Percentiles rank a stretch among this genome's conserved stretches.
Evolutionary conservation across 805 yeast species (phyloP).

Genomic region (Dipodascus geniculatus): DNA sequence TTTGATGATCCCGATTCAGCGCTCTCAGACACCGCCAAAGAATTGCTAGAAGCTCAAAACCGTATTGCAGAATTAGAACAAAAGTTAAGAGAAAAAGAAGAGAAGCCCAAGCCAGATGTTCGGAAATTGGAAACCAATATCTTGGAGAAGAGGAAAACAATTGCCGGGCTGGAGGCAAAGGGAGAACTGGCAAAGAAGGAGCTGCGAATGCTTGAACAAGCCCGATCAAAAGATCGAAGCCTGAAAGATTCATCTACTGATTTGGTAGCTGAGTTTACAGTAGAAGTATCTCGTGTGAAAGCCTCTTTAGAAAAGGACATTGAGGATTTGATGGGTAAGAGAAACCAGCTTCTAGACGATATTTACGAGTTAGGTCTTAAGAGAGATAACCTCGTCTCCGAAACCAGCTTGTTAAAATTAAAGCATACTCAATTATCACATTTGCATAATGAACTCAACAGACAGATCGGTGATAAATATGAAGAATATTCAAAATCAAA

Average conservation of each 20-base stretch:
- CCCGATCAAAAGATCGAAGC: conserved; percentile 22
- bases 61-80: conserved; percentile 21
- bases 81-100: conserved; percentile 10
- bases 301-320: conserved; percentile 37
- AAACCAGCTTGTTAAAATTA: conserved; percentile 22
- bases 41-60: conserved; percentile 18
- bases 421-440: conserved; percentile 28
- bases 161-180: conserved; percentile 27
- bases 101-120: not conserved
- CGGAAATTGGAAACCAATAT: not conserved
- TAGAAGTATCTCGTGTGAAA: conserved; percentile 37
- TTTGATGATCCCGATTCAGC: not conserved
- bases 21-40: conserved; percentile 7
- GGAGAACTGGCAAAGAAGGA: conserved; percentile 27
- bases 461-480: conserved; percentile 25
- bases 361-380: conserved; percentile 17
- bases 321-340: conserved; percentile 21
- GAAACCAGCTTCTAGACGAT: conserved; percentile 22
- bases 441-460: conserved; percentile 26
- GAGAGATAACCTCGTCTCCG: conserved; percentile 22
- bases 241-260: conserved; percentile 33
- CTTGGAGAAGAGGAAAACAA: conserved; percentile 23
- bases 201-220: conserved; percentile 30
- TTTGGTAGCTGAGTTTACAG: conserved; percentile 27
- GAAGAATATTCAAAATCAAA: conserved; percentile 47